Evolutionary conservation across 2,329 filamentous ascomycete genomes (phyloP).

Genomic region (Cephalotrichum gorgonifer): DNA sequence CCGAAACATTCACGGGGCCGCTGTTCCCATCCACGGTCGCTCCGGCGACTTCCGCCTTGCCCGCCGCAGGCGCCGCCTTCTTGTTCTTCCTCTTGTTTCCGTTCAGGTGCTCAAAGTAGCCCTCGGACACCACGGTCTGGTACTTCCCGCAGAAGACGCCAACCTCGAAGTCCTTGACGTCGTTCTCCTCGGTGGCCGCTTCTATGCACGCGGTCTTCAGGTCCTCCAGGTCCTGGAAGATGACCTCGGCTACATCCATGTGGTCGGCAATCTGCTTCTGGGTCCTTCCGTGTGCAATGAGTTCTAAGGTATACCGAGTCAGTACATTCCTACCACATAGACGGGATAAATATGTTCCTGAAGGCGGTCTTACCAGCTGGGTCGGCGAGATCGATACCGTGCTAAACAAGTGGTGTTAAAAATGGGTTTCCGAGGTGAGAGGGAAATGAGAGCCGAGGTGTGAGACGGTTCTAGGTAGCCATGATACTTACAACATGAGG

Average conservation of each 20-base stretch:
- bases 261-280: constrained; percentile 28
- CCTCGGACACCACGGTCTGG: constrained; percentile 65
- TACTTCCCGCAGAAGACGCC: constrained; percentile 89
- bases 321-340: neutral
- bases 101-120: constrained; percentile 77
- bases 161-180: constrained; percentile 64
- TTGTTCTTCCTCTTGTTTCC: too few relatives aligned
- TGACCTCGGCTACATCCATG: constrained; percentile 43
- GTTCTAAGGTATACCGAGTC: constrained; percentile 15
- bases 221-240: constrained; percentile 53
- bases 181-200: constrained; percentile 46
- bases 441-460: neutral
- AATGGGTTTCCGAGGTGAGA: neutral
- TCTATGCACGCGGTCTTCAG: constrained; percentile 71
- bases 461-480: neutral
- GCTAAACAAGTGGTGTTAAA: constrained; percentile 12
- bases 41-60: neutral
- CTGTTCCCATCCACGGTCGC: neutral
- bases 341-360: neutral
- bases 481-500: constrained; percentile 68
- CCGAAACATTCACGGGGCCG: neutral
- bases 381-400: constrained; percentile 37
- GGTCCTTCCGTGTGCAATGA: constrained; percentile 30
- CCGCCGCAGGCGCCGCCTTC: neutral
- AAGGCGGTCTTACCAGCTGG: constrained; percentile 16